Base-by-base conservation (phyloP, 2,329 filamentous ascomycete species). In the Alternaria consortialis region DNA sequence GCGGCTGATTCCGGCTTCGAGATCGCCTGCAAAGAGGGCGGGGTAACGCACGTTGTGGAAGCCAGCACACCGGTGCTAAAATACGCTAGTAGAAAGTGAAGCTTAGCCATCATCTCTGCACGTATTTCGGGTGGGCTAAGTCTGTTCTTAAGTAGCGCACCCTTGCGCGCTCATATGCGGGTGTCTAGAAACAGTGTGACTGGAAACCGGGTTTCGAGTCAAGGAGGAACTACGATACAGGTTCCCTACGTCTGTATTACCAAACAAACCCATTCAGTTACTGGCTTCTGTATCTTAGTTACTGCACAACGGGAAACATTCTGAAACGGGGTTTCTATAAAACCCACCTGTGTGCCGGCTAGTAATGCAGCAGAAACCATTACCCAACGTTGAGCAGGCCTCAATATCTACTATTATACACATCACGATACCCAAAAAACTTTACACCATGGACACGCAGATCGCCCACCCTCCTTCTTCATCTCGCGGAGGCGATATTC, bases 51-150 rank as follows among this genome's bases (percentile, higher is more conserved):
- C 32, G 46, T 50, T 50, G 31, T 50, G 31, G 31, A 36, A 50
- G 46, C 46, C 31, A 50, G 46, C 46, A 50, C 31, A 50, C 37
- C 31, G 13, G 46, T 36, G 46, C 46, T 50, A 36, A 50, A 50
- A 17, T 23, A 36, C 20, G 31, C 29, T 15, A 34, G 17, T 34
- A 50, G 29, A 50, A 50, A 34, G 31, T 32, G 31, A 36, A 50
- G 29, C 29, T 29, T 36, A 50, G 46, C 46, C 31, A 50, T 50
- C 15, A 23, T 50, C 32, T 36, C 46, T 9, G 31, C 31, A 34
- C n/a, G 31, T 11, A 23, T 34, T 17, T 29, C 15, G n/a, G 31
- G 17, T 15, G 27, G 43, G 7, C 43, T 27, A 23, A 47, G 29
- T 47, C 43, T 47, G 27, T 47, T 47, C 6, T 29, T 47, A 47